Evolutionary conservation across 495 filamentous ascomycete species (phyloP).

Genomic region (Penicillium ochrochloron): DNA sequence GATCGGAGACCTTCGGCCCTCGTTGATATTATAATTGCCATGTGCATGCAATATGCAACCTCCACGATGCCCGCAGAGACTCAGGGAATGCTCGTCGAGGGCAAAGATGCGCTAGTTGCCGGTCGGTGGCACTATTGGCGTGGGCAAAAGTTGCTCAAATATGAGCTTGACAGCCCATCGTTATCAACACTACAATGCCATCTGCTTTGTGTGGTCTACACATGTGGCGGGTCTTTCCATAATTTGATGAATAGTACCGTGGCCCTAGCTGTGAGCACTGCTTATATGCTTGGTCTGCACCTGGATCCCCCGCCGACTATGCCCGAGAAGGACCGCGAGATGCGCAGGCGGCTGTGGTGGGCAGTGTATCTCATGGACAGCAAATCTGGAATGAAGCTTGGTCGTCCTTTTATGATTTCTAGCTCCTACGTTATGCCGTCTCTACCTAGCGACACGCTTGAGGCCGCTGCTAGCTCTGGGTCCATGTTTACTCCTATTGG

Average conservation of each 20-base stretch:
- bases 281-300: conserved; percentile 58
- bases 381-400: conserved; percentile 56
- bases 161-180: conserved; percentile 55
- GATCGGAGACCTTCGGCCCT: conserved; percentile 54
- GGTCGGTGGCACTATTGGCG: conserved; percentile 52
- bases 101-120: conserved; percentile 47
- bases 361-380: conserved; percentile 51
- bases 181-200: conserved; percentile 58
- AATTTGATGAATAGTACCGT: conserved; percentile 52
- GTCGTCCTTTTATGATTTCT: conserved; percentile 49
- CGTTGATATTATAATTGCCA: conserved; percentile 58
- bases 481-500: conserved; percentile 32
- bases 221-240: conserved; percentile 51
- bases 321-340: conserved; percentile 40
- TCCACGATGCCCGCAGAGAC: conserved; percentile 8
- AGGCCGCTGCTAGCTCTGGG: conserved; percentile 39
- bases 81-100: conserved; percentile 15
- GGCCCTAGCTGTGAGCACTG: conserved; percentile 50
- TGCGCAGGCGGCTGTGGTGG: conserved; percentile 59
- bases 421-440: conserved; percentile 39
- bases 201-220: conserved; percentile 49
- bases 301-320: conserved; percentile 46
- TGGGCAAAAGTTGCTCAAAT: conserved; percentile 48
- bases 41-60: conserved; percentile 58
- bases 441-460: conserved; percentile 44